Conservation (phyloP, 345 rosid genomes). For the Kernera saxatilis region DNA sequence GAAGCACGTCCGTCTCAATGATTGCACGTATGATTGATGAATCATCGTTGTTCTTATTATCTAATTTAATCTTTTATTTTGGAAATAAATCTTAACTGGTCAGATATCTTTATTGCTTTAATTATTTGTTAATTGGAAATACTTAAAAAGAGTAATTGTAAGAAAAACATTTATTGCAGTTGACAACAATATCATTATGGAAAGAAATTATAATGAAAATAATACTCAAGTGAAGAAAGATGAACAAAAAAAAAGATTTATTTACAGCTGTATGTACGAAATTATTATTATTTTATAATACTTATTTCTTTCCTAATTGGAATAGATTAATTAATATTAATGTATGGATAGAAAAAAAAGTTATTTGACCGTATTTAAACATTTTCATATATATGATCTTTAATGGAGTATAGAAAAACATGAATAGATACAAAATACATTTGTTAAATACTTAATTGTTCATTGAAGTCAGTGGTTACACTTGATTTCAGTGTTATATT, state of each 20-base stretch:
- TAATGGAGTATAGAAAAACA: too few species aligned
- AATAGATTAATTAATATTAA: too few species aligned
- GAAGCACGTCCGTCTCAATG: conserved; percentile 28
- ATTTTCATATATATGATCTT: not conserved
- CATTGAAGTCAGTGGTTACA: too few species aligned
- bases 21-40: conserved; percentile 15
- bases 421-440: not conserved
- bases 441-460: not conserved
- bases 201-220: not conserved
- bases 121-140: not conserved
- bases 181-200: not conserved
- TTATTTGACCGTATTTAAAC: not conserved
- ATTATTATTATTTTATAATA: not conserved
- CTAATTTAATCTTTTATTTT: not conserved
- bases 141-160: not conserved
- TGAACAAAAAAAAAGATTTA: too few species aligned
- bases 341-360: not conserved
- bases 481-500: too few species aligned
- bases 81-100: not conserved
- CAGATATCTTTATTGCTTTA: not conserved
- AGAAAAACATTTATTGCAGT: not conserved
- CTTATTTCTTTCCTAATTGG: too few species aligned
- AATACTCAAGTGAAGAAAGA: too few species aligned
- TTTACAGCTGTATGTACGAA: too few species aligned
- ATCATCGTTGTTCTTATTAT: not conserved